Evolutionary conservation across 257 asterid genomes (phyloP), one percentile per base, ranked within the genome.

Genomic region (Salvia miltiorrhiza): DNA sequence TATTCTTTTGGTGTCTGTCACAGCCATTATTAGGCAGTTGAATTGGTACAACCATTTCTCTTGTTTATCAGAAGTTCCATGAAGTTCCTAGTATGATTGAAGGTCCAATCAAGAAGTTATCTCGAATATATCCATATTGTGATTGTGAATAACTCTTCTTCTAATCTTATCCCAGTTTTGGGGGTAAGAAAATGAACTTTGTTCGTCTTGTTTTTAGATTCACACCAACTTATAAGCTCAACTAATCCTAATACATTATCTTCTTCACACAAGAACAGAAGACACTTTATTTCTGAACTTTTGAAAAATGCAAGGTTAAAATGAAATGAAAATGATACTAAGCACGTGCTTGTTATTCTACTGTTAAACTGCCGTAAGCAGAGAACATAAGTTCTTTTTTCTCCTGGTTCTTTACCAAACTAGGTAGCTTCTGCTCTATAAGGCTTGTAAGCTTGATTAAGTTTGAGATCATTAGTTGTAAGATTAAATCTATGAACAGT

Each of bases 391-490:
- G n/a, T 66, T 49, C 10, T 56, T 57, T 69, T 59, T 47, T 49
- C 19, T 20, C 28, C 65, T 4, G 14, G 52, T 50, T 6, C 14
- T 52, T 44, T 44, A 19, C 32, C 30, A 47, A 41, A 57, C 47
- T 69, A n/a, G 39, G 68, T 56, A 52, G 64, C 43, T 66, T 20
- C 63, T 21, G 35, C 23, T 32, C 20, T 16, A 44, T 62, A 39
- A 19, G 56, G 39, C 6, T 62, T 69, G 32, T 37, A n/a, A 57
- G 55, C 30, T 35, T 59, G 24, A 60, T 52, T 58, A 13, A 17
- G 3, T 61, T 55, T 55, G 61, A 65, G 65, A 69, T 69, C 65
- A 60, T 62, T 65, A 0, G 49, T 32, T 71, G 50, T 35, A 67
- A 55, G 14, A 28, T 33, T 4, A 10, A 14, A 49, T 39, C 62